These are phyloP conservation scores for Diaporthe eres DNA, from an alignment of 2,329 filamentous ascomycete species.

Conservation along the genomic window DNA sequence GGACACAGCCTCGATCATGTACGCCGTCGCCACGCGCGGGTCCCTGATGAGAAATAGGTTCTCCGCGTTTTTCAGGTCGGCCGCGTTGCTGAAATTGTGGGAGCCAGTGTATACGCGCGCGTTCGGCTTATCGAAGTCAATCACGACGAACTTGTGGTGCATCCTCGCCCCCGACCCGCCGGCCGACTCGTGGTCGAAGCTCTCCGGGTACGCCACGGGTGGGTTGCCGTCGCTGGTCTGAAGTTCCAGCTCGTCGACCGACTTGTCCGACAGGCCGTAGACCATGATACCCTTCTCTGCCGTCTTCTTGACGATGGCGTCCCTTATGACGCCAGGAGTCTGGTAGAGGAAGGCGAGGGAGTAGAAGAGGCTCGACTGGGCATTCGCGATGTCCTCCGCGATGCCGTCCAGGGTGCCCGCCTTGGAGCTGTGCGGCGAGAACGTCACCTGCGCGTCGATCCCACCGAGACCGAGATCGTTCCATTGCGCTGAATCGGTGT, in stretches of 20 bases:
- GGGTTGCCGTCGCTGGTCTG: constrained; percentile 43
- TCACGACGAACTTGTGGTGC: constrained; percentile 46
- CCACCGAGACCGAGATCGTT: constrained; percentile 41
- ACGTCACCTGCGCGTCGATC: constrained; percentile 45
- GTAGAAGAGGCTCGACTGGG: constrained; percentile 48
- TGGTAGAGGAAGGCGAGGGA: constrained; percentile 46
- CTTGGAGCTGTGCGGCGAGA: constrained; percentile 45
- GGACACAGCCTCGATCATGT: constrained; percentile 45
- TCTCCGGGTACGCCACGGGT: constrained; percentile 44
- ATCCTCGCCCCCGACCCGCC: constrained; percentile 44
- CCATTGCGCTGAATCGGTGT: constrained; percentile 43
- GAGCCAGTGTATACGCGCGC: constrained; percentile 46
- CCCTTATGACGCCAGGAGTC: constrained; percentile 49
- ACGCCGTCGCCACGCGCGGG: constrained; percentile 43
- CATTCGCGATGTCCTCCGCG: constrained; percentile 53
- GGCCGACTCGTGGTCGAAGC: constrained; percentile 42
- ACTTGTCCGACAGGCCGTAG: constrained; percentile 45
- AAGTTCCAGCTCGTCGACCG: constrained; percentile 43
- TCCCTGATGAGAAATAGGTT: constrained; percentile 44
- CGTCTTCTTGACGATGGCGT: constrained; percentile 44
- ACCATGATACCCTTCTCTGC: constrained; percentile 43
- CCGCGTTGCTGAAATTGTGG: constrained; percentile 45
- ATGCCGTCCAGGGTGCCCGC: constrained; percentile 42
- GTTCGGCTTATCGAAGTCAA: constrained; percentile 45
- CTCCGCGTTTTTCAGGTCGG: constrained; percentile 44